phyloP scores from a whole-genome alignment of 306 rosid species.

The Aeschynomene evenia region DNA sequence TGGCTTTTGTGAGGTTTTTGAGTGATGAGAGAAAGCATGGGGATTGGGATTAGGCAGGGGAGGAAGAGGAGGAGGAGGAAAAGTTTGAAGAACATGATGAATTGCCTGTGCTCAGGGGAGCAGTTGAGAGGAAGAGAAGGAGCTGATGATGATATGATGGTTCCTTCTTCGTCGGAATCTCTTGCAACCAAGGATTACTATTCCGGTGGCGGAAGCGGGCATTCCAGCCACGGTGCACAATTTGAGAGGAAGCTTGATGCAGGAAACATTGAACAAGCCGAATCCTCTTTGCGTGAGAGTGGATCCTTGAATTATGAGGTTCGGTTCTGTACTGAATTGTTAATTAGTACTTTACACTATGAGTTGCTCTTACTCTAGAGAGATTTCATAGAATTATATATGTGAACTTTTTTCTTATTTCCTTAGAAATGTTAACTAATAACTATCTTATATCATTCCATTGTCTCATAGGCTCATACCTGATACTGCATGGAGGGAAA shows the following conservation, averaged over 20 bases:
- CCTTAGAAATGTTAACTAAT: not conserved
- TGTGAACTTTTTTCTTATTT: too few relatives aligned
- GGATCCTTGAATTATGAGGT: conserved; percentile 91
- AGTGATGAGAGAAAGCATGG: conserved; percentile 51
- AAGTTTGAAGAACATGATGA: conserved; percentile 59
- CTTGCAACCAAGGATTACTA: conserved; percentile 51
- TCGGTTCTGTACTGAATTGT: conserved; percentile 18
- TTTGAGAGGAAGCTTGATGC: conserved; percentile 45
- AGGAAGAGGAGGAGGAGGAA: conserved; percentile 29
- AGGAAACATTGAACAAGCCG: conserved; percentile 78
- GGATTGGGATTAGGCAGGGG: conserved; percentile 42
- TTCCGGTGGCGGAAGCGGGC: conserved; percentile 39
- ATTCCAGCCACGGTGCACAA: conserved; percentile 41
- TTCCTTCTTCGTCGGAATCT: conserved; percentile 45
- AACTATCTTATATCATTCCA: too few relatives aligned
- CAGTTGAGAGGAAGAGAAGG: conserved; percentile 30
- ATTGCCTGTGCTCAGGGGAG: conserved; percentile 68
- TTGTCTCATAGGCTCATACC: too few relatives aligned
- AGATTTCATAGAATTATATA: not conserved
- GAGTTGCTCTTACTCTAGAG: not conserved
- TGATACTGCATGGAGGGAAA: not conserved
- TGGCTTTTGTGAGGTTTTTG: conserved; percentile 48
- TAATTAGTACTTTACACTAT: not conserved
- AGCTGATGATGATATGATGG: conserved; percentile 37
- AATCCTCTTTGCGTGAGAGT: conserved; percentile 73